A percentile compares a stretch with the other conserved stretches of the same genome.
Evolutionary conservation across 345 rosid species (phyloP).

Genomic region (Eucalyptus guilfoylei): DNA sequence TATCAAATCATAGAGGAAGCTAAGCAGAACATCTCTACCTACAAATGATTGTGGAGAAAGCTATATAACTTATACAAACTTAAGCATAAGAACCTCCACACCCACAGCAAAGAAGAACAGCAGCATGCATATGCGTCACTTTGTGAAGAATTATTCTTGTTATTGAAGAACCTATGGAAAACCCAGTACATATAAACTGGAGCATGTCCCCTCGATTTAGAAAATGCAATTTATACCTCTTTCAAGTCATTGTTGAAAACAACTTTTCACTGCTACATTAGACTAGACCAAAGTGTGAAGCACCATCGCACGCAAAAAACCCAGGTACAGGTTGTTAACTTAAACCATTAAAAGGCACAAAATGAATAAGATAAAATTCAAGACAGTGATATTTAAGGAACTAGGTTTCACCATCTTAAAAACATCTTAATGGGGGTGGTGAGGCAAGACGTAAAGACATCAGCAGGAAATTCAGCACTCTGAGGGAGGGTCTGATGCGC

Average conservation of each 20-base stretch:
- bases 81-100: neutral
- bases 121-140: neutral
- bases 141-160: neutral
- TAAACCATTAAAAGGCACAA: neutral
- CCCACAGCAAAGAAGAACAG: neutral
- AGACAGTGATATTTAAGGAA: neutral
- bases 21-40: neutral
- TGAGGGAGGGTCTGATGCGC: constrained; percentile 97
- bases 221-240: neutral
- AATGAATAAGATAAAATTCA: neutral
- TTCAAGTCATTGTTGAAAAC: neutral
- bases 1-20: neutral
- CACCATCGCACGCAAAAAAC: neutral
- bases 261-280: neutral
- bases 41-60: neutral
- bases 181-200: neutral
- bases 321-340: neutral
- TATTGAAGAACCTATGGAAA: neutral
- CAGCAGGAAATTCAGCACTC: constrained; percentile 98
- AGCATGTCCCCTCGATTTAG: neutral
- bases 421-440: constrained; percentile 98
- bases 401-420: constrained; percentile 62
- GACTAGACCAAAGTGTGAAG: neutral
- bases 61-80: neutral
- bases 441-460: constrained; percentile 95